Evolutionary conservation across 2,329 filamentous ascomycete genomes (phyloP).

Genomic region (Ceratocystis huliohia): DNA sequence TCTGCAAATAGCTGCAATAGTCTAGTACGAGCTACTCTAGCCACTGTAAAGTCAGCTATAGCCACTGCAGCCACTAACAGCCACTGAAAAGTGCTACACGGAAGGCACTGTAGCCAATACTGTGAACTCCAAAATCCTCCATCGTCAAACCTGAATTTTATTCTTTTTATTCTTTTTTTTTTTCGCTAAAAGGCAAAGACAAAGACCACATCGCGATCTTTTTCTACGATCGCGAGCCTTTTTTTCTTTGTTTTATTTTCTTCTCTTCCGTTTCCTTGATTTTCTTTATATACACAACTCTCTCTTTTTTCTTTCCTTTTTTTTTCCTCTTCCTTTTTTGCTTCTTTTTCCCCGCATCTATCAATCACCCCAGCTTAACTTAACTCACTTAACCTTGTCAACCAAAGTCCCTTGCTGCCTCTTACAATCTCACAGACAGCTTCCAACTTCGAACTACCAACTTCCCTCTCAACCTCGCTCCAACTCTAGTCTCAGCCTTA

Average conservation of each 20-base stretch:
- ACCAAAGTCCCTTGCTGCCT: background rate
- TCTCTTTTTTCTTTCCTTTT: background rate
- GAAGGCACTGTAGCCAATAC: too few relatives aligned
- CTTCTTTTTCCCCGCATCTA: background rate
- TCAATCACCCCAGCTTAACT: too few relatives aligned
- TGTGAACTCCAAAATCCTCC: too few relatives aligned
- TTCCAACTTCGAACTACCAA: background rate
- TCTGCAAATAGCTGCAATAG: too few relatives aligned
- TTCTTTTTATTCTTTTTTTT: background rate
- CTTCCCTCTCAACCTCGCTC: background rate
- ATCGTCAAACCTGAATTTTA: background rate
- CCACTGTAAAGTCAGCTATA: too few relatives aligned
- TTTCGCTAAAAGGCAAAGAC: background rate
- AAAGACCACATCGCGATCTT: conserved; percentile 8
- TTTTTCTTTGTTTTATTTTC: background rate
- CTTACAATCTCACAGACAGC: background rate
- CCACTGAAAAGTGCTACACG: too few relatives aligned
- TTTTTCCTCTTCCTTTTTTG: background rate
- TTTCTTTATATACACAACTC: background rate
- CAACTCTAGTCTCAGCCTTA: background rate
- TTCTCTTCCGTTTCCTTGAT: background rate
- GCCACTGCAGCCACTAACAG: too few relatives aligned
- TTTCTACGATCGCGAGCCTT: background rate
- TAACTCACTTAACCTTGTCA: too few relatives aligned
- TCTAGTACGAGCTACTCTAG: too few relatives aligned